Percentiles rank a stretch among this genome's conserved stretches.
These are phyloP conservation scores for Salix brachista DNA, from an alignment of 345 rosid genomes.

Conservation along the genomic window DNA sequence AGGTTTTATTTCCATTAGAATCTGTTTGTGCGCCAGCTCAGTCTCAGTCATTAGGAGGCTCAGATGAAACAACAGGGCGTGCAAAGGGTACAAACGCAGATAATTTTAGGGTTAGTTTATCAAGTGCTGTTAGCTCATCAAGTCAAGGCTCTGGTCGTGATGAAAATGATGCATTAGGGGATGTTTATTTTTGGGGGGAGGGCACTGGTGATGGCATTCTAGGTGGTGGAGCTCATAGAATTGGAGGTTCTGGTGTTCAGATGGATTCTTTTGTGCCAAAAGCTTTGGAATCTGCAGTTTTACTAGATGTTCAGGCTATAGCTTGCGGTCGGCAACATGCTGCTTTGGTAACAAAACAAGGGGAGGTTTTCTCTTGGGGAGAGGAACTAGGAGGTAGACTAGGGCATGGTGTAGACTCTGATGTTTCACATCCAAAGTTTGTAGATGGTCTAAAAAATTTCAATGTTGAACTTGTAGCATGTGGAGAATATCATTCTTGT, in stretches of 20 bases:
- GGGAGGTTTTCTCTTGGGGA: slow-evolving; percentile 25
- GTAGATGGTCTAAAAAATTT: slow-evolving; percentile 39
- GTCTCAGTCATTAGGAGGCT: slow-evolving; percentile 30
- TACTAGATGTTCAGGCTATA: slow-evolving; percentile 19
- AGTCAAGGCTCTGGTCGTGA: slow-evolving; percentile 29
- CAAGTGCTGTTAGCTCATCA: slow-evolving; percentile 43
- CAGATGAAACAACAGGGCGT: slow-evolving; percentile 29
- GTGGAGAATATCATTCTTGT: slow-evolving; percentile 71
- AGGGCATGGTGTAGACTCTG: slow-evolving; percentile 57
- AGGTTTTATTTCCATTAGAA: slow-evolving; percentile 37
- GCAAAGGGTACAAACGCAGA: slow-evolving; percentile 20
- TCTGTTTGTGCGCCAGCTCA: slow-evolving; percentile 28
- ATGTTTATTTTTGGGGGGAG: slow-evolving; percentile 27
- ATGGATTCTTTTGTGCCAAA: slow-evolving; percentile 23
- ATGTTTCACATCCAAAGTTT: slow-evolving; percentile 54
- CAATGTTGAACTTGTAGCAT: slow-evolving; percentile 54
- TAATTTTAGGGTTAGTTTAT: slow-evolving; percentile 44
- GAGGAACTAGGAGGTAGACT: slow-evolving; percentile 40
- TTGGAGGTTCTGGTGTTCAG: slow-evolving; percentile 12
- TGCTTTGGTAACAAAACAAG: slow-evolving; percentile 18
- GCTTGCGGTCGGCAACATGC: slow-evolving; percentile 22
- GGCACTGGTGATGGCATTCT: slow-evolving; percentile 16
- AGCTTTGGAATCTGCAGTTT: slow-evolving; percentile 21
- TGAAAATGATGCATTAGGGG: slow-evolving; percentile 23
- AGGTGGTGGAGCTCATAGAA: slow-evolving; percentile 18